Evolutionary conservation across 768 basidiomycete genomes (phyloP), one percentile per base, ranked within the genome.

Genomic region (Tephrocybe sp.): DNA sequence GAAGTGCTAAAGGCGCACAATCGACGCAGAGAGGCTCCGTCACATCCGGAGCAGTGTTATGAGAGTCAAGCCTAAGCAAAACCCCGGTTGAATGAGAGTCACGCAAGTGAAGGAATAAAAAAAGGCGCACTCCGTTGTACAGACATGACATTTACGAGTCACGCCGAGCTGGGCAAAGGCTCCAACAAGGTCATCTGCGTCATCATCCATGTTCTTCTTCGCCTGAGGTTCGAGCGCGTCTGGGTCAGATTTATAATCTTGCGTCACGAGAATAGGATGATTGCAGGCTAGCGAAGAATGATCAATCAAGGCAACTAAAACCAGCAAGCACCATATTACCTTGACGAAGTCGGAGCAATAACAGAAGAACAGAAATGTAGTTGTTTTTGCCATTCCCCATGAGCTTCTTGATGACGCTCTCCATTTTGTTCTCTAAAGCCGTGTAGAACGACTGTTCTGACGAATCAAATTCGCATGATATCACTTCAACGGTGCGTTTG

Each of bases 341-440:
- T 79, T 99, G 95, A 23, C 95, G 84, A 40, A 97, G 74, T 24
- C 95, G 80, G 41, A 97, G 76, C 53, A 90, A 74, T 25, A 90
- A 63, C 13, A 87, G 71, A 57, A 91, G 70, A 4, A 91, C 82
- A 29, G 79, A 78, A 0, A 86, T 88, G 61, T 91, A 89, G 39
- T 74, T 80, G 55, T 77, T 78, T 16, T 81, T 75, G 40, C 75
- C 74, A 22, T 78, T 70, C 3, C 70, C 65, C 65, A 84, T 77
- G 37, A 90, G 73, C 59, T 85, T 86, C 61, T 89, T 79, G 42
- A 94, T 78, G 16, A 75, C 75, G 19, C 72, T 69, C 18, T 75
- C 76, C 76, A 88, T 84, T 67, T 85, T 83, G 24, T 64, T 73
- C 62, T 88, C 84, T 31, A 93, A 69, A 0, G 81, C 77, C 3